These are phyloP conservation scores for Argentina anserina DNA, from an alignment of 306 rosid genomes.

Conservation along the genomic window DNA sequence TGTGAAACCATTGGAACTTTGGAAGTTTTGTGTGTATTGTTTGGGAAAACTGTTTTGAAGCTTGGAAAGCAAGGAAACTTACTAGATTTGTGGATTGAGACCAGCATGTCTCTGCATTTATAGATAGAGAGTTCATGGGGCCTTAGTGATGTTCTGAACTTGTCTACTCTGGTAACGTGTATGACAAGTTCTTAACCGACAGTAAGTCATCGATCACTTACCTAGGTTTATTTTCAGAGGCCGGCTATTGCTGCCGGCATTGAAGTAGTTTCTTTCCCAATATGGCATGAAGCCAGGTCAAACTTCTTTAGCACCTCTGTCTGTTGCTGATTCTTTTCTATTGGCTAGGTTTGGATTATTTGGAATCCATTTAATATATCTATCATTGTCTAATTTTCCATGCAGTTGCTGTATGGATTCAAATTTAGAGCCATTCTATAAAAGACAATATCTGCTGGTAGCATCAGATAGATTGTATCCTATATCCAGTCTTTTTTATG, in stretches of 20 bases:
- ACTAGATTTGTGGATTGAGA: neutral
- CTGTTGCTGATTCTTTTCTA: neutral
- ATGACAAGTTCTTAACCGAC: neutral
- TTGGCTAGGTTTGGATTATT: neutral
- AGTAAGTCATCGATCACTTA: conserved; percentile 1
- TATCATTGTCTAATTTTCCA: neutral
- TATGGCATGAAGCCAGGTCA: neutral
- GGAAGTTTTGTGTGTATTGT: neutral
- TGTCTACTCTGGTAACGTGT: neutral
- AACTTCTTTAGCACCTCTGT: neutral
- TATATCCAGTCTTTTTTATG: neutral
- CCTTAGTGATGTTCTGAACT: neutral
- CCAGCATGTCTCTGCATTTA: neutral
- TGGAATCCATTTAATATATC: neutral
- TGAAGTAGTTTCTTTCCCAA: neutral
- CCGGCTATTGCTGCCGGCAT: neutral
- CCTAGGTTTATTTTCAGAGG: neutral
- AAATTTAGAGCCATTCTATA: neutral
- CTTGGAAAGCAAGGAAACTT: neutral
- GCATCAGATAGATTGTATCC: neutral
- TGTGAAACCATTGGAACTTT: conserved; percentile 9
- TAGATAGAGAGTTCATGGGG: neutral
- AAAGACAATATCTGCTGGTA: neutral
- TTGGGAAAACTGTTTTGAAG: neutral
- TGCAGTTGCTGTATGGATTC: neutral